These are phyloP conservation scores for Ruellia speciosa DNA, from an alignment of 305 asterid genomes.

Conservation along the genomic window DNA sequence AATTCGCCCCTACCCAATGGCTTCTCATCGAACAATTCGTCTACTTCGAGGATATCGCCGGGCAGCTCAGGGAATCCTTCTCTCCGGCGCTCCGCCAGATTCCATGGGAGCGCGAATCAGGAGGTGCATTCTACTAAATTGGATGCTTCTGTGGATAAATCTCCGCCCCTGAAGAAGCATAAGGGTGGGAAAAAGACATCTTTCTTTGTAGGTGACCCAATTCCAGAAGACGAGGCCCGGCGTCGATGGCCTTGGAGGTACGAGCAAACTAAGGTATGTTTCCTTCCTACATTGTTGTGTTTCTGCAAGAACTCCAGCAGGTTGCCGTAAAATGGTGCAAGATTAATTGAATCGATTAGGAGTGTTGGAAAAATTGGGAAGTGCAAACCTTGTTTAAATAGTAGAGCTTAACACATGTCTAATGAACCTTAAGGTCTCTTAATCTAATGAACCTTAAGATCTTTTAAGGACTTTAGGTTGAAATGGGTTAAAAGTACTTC, in stretches of 20 bases:
- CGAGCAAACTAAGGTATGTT: conserved; percentile 28
- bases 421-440: too few relatives aligned
- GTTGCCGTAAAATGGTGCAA: background rate
- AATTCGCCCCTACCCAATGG: conserved; percentile 19
- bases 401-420: too few relatives aligned
- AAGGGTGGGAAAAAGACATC: conserved; percentile 20
- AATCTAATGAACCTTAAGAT: too few relatives aligned
- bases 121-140: conserved; percentile 17
- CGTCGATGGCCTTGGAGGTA: conserved; percentile 43
- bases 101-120: conserved; percentile 14
- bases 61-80: conserved; percentile 18
- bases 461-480: too few relatives aligned
- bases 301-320: background rate
- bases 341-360: conserved; percentile 2
- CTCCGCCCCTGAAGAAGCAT: conserved; percentile 29
- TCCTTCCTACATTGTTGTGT: conserved; percentile 10
- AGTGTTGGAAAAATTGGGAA: too few relatives aligned
- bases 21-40: conserved; percentile 6
- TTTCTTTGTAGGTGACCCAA: conserved; percentile 35
- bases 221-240: conserved; percentile 40
- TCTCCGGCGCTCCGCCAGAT: conserved; percentile 31
- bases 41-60: conserved; percentile 22
- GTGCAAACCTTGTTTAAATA: too few relatives aligned
- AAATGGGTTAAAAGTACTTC: too few relatives aligned
- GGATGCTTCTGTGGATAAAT: conserved; percentile 20